Conservation (phyloP, 805 yeast genomes). For the Kuraishia capsulata region DNA sequence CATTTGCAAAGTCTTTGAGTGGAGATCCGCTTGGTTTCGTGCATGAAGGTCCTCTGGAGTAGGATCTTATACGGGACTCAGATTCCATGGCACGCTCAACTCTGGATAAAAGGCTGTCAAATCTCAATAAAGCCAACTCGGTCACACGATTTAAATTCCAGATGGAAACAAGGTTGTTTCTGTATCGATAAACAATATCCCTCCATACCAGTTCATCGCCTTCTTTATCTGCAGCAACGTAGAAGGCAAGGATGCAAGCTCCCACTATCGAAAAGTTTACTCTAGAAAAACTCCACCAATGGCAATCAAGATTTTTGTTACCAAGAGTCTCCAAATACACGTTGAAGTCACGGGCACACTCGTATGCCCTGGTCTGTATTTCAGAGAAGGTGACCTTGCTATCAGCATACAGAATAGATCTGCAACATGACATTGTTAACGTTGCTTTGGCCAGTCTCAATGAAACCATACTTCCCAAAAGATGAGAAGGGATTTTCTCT, state of each 20-base stretch:
- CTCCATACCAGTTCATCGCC: constrained; percentile 1
- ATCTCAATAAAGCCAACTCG: background rate
- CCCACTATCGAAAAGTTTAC: constrained; percentile 6
- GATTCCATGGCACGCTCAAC: background rate
- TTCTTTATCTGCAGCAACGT: constrained; percentile 3
- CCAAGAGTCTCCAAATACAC: constrained; percentile 10
- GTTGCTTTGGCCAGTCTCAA: background rate
- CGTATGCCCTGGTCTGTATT: background rate
- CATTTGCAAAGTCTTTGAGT: too few relatives aligned
- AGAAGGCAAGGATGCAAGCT: constrained; percentile 3
- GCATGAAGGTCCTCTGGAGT: too few relatives aligned
- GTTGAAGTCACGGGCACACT: background rate
- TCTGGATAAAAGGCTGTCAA: background rate
- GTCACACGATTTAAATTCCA: background rate
- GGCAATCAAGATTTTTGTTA: constrained; percentile 2
- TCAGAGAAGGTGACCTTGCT: background rate
- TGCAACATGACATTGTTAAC: background rate
- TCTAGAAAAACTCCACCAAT: constrained; percentile 7
- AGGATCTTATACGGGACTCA: too few relatives aligned
- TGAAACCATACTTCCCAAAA: too few relatives aligned
- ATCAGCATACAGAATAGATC: background rate
- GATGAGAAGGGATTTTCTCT: background rate
- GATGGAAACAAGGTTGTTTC: background rate
- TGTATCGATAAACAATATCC: background rate
- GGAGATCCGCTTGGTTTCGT: too few relatives aligned